Conservation (phyloP, 345 rosid species). For the Garcia nutans region DNA sequence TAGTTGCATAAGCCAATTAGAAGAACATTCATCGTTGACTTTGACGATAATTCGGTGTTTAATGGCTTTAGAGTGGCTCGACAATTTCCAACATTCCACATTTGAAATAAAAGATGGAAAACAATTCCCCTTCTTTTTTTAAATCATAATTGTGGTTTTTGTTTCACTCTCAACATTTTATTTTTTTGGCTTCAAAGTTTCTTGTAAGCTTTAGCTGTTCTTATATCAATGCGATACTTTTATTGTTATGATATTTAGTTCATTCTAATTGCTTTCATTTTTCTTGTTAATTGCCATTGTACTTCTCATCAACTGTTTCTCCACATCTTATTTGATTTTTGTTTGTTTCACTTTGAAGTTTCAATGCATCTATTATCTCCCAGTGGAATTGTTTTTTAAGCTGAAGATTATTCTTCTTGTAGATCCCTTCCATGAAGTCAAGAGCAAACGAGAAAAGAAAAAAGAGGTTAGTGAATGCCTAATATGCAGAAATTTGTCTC, state of each 20-base stretch:
- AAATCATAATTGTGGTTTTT: neutral
- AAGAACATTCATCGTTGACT: neutral
- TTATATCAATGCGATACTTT: neutral
- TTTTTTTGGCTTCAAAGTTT: neutral
- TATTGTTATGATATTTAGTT: neutral
- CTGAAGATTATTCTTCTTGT: conserved; percentile 18
- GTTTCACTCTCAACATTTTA: neutral
- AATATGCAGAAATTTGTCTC: neutral
- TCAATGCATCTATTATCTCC: conserved; percentile 1
- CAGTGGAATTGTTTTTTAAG: conserved; percentile 15
- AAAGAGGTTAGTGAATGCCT: conserved; percentile 61
- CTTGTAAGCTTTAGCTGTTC: neutral
- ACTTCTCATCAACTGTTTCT: neutral
- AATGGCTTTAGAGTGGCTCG: neutral
- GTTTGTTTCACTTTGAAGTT: neutral
- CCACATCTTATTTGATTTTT: neutral
- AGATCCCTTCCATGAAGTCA: conserved; percentile 98
- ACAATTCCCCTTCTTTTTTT: neutral
- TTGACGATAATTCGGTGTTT: neutral
- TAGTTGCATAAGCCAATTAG: neutral
- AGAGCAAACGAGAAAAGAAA: conserved; percentile 93
- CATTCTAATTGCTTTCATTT: neutral
- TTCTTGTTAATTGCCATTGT: neutral
- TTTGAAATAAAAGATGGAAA: neutral
- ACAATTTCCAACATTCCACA: neutral